Evolutionary conservation across 2,329 filamentous ascomycete genomes (phyloP).

Genomic region (Fonsecaea pedrosoi): DNA sequence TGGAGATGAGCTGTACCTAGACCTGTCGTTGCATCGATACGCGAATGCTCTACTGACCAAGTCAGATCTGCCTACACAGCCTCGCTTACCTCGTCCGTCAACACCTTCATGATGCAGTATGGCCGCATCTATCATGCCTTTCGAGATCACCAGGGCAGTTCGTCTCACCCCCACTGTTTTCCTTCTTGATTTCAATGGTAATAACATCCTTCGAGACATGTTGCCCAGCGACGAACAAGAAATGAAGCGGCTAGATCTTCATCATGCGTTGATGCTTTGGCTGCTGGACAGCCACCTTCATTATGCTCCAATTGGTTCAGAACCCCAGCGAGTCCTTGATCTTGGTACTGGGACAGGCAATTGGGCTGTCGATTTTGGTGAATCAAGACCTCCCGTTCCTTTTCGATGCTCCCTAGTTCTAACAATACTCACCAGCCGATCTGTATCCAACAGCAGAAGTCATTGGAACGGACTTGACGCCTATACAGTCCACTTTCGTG

Average conservation of each 20-base stretch:
- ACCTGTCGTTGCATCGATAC: background rate
- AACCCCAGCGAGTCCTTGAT: conserved; percentile 35
- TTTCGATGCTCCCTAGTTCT: background rate
- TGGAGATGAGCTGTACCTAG: background rate
- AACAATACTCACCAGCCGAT: background rate
- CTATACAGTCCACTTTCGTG: conserved; percentile 44
- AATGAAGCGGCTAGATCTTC: conserved; percentile 46
- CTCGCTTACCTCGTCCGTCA: conserved; percentile 1
- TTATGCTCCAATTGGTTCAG: conserved; percentile 35
- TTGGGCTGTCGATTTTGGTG: conserved; percentile 42
- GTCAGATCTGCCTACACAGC: conserved; percentile 5
- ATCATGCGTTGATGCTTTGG: conserved; percentile 42
- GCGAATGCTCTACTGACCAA: background rate
- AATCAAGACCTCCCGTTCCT: background rate
- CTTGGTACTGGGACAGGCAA: conserved; percentile 40
- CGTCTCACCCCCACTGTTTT: conserved; percentile 39
- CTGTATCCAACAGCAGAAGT: background rate
- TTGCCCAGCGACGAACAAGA: conserved; percentile 46
- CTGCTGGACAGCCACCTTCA: conserved; percentile 35
- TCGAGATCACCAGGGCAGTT: background rate
- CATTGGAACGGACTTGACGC: background rate
- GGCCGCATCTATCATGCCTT: conserved; percentile 2
- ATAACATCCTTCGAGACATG: background rate
- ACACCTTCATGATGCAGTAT: conserved; percentile 1
- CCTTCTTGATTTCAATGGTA: background rate